Conservation (phyloP, 73 alveolate species). For the Tetrahymena malaccensis region DNA sequence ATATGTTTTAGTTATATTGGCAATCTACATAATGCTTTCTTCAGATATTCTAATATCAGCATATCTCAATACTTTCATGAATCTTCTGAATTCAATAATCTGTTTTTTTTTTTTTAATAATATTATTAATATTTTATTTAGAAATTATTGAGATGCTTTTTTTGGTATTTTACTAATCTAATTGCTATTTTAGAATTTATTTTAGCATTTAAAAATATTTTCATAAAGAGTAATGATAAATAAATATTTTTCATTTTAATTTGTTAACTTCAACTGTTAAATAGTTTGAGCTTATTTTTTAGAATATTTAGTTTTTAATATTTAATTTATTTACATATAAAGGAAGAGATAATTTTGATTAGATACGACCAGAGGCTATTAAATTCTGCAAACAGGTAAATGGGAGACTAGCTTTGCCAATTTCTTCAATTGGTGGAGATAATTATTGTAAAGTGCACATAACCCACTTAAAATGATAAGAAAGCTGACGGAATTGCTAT, state of each 20-base stretch:
- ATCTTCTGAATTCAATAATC: not conserved
- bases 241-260: too few relatives aligned
- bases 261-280: too few relatives aligned
- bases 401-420: slow-evolving; percentile 15
- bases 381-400: not conserved
- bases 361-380: not conserved
- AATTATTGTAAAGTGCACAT: slow-evolving; percentile 23
- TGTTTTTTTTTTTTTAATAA: not conserved
- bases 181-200: not conserved
- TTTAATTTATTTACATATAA: not conserved
- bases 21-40: not conserved
- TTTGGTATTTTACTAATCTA: not conserved
- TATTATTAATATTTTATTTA: too few relatives aligned
- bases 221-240: too few relatives aligned
- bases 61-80: not conserved
- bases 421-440: slow-evolving; percentile 40
- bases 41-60: not conserved
- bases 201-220: too few relatives aligned
- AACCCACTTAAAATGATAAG: slow-evolving; percentile 17
- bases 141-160: too few relatives aligned
- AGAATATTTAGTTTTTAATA: too few relatives aligned
- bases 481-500: not conserved
- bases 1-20: not conserved
- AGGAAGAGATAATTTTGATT: not conserved
- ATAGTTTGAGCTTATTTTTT: too few relatives aligned